Evolutionary conservation across 2,329 filamentous ascomycete species (phyloP), one percentile per base, ranked within the genome.

Genomic region (Talaromyces marneffei): DNA sequence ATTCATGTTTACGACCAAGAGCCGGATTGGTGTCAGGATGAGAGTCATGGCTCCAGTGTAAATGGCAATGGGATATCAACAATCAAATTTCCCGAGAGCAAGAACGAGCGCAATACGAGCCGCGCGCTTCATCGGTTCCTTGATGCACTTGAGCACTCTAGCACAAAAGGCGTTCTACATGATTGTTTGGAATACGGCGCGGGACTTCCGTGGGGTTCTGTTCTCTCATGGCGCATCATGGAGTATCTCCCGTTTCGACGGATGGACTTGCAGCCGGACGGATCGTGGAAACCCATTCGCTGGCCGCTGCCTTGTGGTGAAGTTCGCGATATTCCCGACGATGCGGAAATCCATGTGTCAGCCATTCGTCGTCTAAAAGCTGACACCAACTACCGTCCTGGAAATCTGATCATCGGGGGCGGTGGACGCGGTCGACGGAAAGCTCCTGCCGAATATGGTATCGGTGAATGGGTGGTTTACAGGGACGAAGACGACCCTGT

Each of bases 231-330:
- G 90, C 88, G 86, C 37, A 71, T 90, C 23, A 90, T 93, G 89
- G 90, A 93, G 69, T 92, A 88, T 71, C 78, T 93, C 25, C 90
- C 90, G 0, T 92, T 93, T 75, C 83, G 88, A 1, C 81, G 90
- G 25, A 92, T 94, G 88, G 90, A 93, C 66, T 77, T 93, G 7
- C 85, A 86, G 64, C 63, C 78, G 0, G 87, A 92, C 64, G 89
- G 89, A 0, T 85, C 84, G 0, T 94, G 91, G 90, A 87, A 85
- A 72, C 87, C 89, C 0, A 93, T 94, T 66, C 81, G 86, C 8
- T 93, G 90, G 88, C 90, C 90, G 0, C 76, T 93, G 2, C 90
- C 90, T 0, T 84, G 86, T 31, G 91, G 90, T 9, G 90, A 93
- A 74, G 85, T 88, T 0, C 83, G 90, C 16, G 90, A 94, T 68